Percentiles rank a stretch among this genome's conserved stretches.
These are phyloP conservation scores for Sutorius eximius DNA, from an alignment of 1,284 basidiomycete genomes.

Conservation along the genomic window DNA sequence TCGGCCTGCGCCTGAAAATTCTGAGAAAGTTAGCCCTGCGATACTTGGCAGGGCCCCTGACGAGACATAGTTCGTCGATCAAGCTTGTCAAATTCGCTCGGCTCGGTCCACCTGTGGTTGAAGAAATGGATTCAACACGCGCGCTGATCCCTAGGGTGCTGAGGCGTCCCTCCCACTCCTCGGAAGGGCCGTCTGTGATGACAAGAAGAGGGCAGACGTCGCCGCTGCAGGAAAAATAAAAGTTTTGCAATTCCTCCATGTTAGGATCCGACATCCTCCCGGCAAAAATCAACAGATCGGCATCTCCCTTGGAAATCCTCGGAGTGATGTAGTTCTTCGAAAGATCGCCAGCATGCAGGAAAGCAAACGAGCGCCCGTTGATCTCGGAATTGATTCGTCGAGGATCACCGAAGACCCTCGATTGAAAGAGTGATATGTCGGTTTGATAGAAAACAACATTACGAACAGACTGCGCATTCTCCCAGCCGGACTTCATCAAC, in stretches of 20 bases:
- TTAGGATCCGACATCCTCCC: slow-evolving; percentile 18
- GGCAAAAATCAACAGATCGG: slow-evolving; percentile 28
- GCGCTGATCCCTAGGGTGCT: slow-evolving; percentile 17
- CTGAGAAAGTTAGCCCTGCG: slow-evolving; percentile 14
- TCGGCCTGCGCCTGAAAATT: slow-evolving; percentile 23
- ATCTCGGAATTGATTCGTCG: slow-evolving; percentile 24
- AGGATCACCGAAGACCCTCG: slow-evolving; percentile 23
- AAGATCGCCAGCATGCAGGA: slow-evolving; percentile 21
- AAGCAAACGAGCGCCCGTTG: slow-evolving; percentile 27
- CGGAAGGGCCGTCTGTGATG: slow-evolving; percentile 18
- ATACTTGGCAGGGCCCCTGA: slow-evolving; percentile 25
- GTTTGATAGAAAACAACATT: slow-evolving; percentile 24
- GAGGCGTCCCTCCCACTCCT: slow-evolving; percentile 14
- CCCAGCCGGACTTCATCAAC: slow-evolving; percentile 28
- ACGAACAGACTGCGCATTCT: slow-evolving; percentile 20
- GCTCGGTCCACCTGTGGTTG: not conserved
- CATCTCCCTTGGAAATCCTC: slow-evolving; percentile 23
- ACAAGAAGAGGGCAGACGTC: slow-evolving; percentile 30
- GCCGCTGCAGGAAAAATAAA: slow-evolving; percentile 22
- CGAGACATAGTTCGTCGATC: slow-evolving; percentile 29
- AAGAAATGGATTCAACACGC: slow-evolving; percentile 14
- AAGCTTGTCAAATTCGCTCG: slow-evolving; percentile 3
- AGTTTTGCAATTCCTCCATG: slow-evolving; percentile 8
- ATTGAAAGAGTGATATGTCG: slow-evolving; percentile 18
- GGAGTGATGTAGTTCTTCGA: slow-evolving; percentile 15